Evolutionary conservation across 1,284 basidiomycete genomes (phyloP), one percentile per base, ranked within the genome.

Genomic region (Tilletia indica): DNA sequence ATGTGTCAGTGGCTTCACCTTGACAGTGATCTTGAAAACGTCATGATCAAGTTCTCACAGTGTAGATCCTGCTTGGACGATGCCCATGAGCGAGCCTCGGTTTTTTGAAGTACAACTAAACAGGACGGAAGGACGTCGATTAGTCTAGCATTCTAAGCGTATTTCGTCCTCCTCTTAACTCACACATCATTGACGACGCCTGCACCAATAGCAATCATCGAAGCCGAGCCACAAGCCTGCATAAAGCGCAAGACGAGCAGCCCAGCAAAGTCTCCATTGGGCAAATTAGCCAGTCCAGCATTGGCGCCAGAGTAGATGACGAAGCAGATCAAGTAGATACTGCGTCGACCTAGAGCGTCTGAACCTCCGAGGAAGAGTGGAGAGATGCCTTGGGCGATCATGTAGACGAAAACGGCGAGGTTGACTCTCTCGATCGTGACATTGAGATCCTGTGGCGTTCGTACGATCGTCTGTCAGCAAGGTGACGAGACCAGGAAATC

Each of bases 271-370:
- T 39, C 36, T 11, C 61, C 61, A 48, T 68, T n/a, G 9, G 68
- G 48, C 48, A 68, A 49, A 19, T 68, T 68, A 6, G 68, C 68
- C 16, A 68, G 68, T 5, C 48, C 68, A 25, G 54, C 68, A 34
- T 68, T 68, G 25, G 68, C 68, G 68, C 48, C 68, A 3, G 68
- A 47, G 68, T 68, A 68, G 68, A 68, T 25, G 68, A 68, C 14
- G 47, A 68, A 51, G 68, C 68, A 68, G 68, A 68, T 25, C 21
- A 68, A 8, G 68, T 56, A 68, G 48, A 68, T 68, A 11, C 47
- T 48, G 16, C 68, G 21, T 21, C 68, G 5, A 4, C 68, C 68
- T 11, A 58, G 36, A 3, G 49, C 36, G 48, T 68, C 68, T 8
- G 68, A 68, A 2, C 47, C 47, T 16, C 68, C 68, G 6, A 69